Base-by-base conservation (phyloP, 2,329 filamentous ascomycete genomes). In the Davidsoniella neocaledoniae region DNA sequence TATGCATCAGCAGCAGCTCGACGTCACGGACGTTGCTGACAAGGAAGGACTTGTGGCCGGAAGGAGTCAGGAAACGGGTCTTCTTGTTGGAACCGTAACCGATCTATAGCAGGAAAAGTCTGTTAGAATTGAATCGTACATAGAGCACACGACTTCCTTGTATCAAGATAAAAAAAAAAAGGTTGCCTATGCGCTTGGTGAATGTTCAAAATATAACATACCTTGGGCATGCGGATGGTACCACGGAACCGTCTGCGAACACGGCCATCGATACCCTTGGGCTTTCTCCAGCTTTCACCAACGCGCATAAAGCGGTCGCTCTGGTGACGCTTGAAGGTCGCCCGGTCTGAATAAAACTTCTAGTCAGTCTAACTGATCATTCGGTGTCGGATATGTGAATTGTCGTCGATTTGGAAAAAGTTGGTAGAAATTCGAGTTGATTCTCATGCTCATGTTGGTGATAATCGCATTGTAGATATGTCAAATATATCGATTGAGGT, bases 51-150 rank as follows among this genome's bases (percentile, higher is more conserved):
- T 95, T 96, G 84, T 96, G 90, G 74, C 91, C 91, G 63, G 87
- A 94, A 68, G 91, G 91, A 78, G 87, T 94, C 82, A 96, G 82
- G 79, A 93, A 90, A 66, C 86, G 82, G 68, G 91, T 98, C 81
- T 96, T 96, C 81, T 86, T 94, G 86, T 96, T 96, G 74, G 85
- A 91, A 62, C 91, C 88, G 60, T 88, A 98, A 66, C 91, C 91
- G 69, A 98, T 98, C 91, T 95, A 67, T 52, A 56, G 23, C 19
- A 37, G 42, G 40, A 14, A 17, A 8, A 47, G 46, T 41, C 41
- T 26, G 41, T 43, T 21, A 14, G 10, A 33, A 33, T 12, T 33
- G 12, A 12, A 12, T 12, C 12, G 12, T 33, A 12, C 8, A 33
- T 33, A 33, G 8, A 9, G 29, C 29, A 33, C 29, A 33, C 2